These are phyloP conservation scores for Backusella morwellensis DNA, from an alignment of 192 early-diverging fungal species.

Conservation along the genomic window DNA sequence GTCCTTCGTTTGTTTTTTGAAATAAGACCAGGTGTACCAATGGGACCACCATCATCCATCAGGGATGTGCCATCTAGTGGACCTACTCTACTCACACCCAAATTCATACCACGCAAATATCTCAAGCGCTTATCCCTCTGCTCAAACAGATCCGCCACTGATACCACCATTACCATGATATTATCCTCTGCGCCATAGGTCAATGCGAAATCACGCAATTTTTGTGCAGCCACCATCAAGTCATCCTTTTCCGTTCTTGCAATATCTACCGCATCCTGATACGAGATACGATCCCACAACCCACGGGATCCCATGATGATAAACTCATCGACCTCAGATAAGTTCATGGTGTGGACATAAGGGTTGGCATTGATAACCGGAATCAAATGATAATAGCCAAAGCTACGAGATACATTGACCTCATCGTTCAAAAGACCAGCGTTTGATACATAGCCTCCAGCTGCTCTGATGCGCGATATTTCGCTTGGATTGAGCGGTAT, in stretches of 20 bases:
- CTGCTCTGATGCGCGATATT: constrained; percentile 68
- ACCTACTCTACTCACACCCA: constrained; percentile 35
- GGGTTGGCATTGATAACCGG: constrained; percentile 85
- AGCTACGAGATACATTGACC: constrained; percentile 71
- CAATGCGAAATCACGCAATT: constrained; percentile 84
- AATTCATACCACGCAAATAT: constrained; percentile 35
- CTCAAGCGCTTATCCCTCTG: constrained; percentile 16
- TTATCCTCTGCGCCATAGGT: constrained; percentile 73
- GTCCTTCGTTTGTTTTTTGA: constrained; percentile 39
- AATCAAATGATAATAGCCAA: constrained; percentile 84
- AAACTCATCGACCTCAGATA: constrained; percentile 82
- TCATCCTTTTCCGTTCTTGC: constrained; percentile 75
- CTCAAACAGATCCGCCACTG: constrained; percentile 76
- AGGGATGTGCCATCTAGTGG: constrained; percentile 8
- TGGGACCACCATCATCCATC: not conserved
- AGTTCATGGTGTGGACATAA: constrained; percentile 62
- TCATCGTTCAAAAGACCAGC: constrained; percentile 73
- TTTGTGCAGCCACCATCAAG: constrained; percentile 72
- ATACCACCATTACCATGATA: constrained; percentile 88
- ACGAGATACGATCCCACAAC: constrained; percentile 77
- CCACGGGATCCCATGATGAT: constrained; percentile 70
- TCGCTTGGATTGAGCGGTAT: constrained; percentile 70
- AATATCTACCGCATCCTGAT: constrained; percentile 82
- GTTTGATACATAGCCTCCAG: constrained; percentile 80
- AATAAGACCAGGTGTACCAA: constrained; percentile 3